These are phyloP conservation scores for Colletotrichum cereale DNA, from an alignment of 2,329 filamentous ascomycete genomes.

Conservation along the genomic window DNA sequence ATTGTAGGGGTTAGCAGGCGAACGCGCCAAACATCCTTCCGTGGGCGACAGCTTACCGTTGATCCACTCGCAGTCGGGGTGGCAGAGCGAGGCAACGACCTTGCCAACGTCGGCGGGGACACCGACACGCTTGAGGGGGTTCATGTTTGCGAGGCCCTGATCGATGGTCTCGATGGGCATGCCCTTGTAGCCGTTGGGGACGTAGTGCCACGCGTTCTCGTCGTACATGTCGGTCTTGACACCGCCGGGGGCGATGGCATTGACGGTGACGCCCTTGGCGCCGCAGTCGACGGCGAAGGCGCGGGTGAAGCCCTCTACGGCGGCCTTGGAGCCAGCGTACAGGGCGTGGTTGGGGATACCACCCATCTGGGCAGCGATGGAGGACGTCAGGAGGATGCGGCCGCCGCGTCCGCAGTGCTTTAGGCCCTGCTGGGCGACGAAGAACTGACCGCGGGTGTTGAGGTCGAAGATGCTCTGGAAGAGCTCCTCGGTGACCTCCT, in stretches of 20 bases:
- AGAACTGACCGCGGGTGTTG: constrained; percentile 80
- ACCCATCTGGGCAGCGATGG: constrained; percentile 74
- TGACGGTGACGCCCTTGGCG: constrained; percentile 75
- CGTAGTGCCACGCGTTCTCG: constrained; percentile 76
- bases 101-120: constrained; percentile 70
- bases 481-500: constrained; percentile 77
- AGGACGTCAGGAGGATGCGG: constrained; percentile 79
- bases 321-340: constrained; percentile 80
- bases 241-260: constrained; percentile 78
- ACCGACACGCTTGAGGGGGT: constrained; percentile 70
- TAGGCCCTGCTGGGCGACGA: constrained; percentile 81
- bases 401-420: constrained; percentile 78
- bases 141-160: constrained; percentile 65
- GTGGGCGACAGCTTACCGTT: constrained; percentile 62
- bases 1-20: constrained; percentile 64
- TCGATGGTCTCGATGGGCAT: constrained; percentile 67
- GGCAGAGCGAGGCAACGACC: constrained; percentile 67
- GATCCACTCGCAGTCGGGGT: constrained; percentile 73
- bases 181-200: constrained; percentile 66
- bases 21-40: constrained; percentile 51
- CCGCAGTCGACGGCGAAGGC: constrained; percentile 80
- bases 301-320: constrained; percentile 79
- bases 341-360: constrained; percentile 78
- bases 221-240: constrained; percentile 85
- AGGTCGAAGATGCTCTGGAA: constrained; percentile 80